Evolutionary conservation across 805 yeast genomes (phyloP), one percentile per base, ranked within the genome.

Genomic region (Alloascoidea hylecoeti): DNA sequence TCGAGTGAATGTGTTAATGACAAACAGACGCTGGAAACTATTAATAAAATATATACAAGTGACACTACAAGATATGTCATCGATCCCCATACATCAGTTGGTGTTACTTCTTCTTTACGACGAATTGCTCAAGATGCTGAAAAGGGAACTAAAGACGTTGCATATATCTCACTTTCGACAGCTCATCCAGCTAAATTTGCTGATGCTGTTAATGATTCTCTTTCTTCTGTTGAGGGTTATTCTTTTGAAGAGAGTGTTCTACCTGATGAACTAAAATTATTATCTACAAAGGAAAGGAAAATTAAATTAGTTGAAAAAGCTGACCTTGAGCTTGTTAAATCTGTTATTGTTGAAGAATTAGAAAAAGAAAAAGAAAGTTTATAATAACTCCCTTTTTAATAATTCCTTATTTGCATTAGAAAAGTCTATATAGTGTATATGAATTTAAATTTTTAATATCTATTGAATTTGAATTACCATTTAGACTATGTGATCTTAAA

Each of bases 161-260:
- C 71, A 40, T 70, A 68, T 47, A 68, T 92, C 35, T 81, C 95
- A 3, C 71, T 92, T 41, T 81, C 96, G 6, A 92, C 99, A 36
- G 99, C 99, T 5, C 99, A 92, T 57, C 99, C 99, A 34, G 99
- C 98, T 43, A 92, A 92, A 62, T 92, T 92, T 53, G 83, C 95
- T 17, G 96, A 85, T 45, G 98, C 95, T 37, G 99, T 92, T 17
- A 79, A 88, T 57, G 63, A 70, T 49, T 85, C 97, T 2, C 67
- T 92, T 46, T 54, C 60, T 35, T 68, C 67, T 1, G 68, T 75
- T 43, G 72, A 68, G 9, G 86, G 74, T 15, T 92, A 92, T 62
- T 74, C 86, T 3, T 92, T 92, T 53, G 95, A 85, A 51, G 67
- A 67, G 36, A 85, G 84, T 47, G 96, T 92, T 15, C 69, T 92